These are phyloP conservation scores for Termitomyces sp. DNA, from an alignment of 768 basidiomycete species.

Conservation along the genomic window DNA sequence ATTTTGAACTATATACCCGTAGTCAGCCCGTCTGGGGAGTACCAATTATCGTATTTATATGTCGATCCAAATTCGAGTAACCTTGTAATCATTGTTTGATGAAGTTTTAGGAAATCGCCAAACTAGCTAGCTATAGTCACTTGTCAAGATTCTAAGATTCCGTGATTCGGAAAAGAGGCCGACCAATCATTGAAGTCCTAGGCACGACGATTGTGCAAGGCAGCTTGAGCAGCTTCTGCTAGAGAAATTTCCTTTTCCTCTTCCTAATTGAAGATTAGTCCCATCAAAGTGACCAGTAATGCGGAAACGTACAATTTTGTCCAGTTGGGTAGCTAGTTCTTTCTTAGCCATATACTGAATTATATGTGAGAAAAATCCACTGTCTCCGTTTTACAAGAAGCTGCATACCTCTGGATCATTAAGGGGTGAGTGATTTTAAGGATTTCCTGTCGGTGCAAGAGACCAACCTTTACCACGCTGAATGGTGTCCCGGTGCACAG, in stretches of 20 bases:
- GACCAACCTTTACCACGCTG: conserved; percentile 51
- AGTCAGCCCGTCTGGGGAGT: not conserved
- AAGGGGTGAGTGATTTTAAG: not conserved
- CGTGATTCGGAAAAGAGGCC: not conserved
- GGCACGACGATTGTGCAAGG: conserved; percentile 12
- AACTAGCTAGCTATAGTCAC: not conserved
- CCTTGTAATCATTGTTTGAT: not conserved
- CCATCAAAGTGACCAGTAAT: not conserved
- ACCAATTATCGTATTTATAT: not conserved
- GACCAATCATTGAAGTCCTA: not conserved
- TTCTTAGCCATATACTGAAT: conserved; percentile 30
- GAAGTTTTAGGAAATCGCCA: not conserved
- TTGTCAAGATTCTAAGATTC: not conserved
- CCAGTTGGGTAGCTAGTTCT: conserved; percentile 21
- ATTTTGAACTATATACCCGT: not conserved
- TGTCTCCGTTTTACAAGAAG: not conserved
- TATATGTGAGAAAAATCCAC: not conserved
- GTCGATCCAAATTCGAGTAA: not conserved
- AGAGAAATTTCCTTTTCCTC: conserved; percentile 36
- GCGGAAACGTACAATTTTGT: conserved; percentile 26
- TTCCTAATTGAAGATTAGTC: conserved; percentile 22
- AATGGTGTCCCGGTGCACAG: conserved; percentile 52
- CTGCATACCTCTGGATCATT: not conserved
- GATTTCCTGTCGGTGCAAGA: not conserved
- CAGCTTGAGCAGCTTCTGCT: conserved; percentile 39